phyloP scores from a whole-genome alignment of 2,329 filamentous ascomycete genomes.

The Neoascochyta sp. region DNA sequence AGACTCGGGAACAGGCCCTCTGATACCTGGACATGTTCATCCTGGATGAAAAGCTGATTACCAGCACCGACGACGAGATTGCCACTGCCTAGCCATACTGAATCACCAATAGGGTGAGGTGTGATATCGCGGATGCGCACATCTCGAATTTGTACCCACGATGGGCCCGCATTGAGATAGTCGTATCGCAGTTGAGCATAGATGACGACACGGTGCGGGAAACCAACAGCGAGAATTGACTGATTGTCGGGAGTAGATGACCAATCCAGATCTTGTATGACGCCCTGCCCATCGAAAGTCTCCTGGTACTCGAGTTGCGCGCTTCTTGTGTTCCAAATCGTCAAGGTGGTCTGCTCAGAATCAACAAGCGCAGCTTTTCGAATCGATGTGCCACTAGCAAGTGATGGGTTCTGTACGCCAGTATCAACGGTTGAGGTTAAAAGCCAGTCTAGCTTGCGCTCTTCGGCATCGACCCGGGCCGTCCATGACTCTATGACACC shows the following conservation, averaged over 20 bases:
- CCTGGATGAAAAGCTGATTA: slow-evolving; percentile 84
- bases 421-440: slow-evolving; percentile 79
- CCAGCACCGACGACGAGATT: slow-evolving; percentile 84
- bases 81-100: slow-evolving; percentile 82
- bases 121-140: slow-evolving; percentile 78
- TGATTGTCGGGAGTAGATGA: slow-evolving; percentile 86
- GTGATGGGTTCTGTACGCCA: slow-evolving; percentile 64
- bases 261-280: slow-evolving; percentile 87
- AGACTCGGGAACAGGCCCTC: slow-evolving; percentile 58
- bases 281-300: slow-evolving; percentile 67
- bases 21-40: slow-evolving; percentile 65
- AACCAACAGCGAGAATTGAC: slow-evolving; percentile 87
- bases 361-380: slow-evolving; percentile 85
- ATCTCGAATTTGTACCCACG: slow-evolving; percentile 81
- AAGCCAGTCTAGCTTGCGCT: slow-evolving; percentile 71
- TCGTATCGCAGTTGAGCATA: slow-evolving; percentile 87
- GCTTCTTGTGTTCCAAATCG: slow-evolving; percentile 86
- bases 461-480: slow-evolving; percentile 62
- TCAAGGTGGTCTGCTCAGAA: slow-evolving; percentile 66
- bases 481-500: slow-evolving; percentile 83
- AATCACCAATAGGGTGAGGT: slow-evolving; percentile 87
- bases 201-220: slow-evolving; percentile 77
- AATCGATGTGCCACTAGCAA: slow-evolving; percentile 81
- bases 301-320: slow-evolving; percentile 78
- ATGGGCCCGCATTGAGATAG: slow-evolving; percentile 82